Conservation (phyloP, 2,329 filamentous ascomycete species). For the Clarireedia sp. region DNA sequence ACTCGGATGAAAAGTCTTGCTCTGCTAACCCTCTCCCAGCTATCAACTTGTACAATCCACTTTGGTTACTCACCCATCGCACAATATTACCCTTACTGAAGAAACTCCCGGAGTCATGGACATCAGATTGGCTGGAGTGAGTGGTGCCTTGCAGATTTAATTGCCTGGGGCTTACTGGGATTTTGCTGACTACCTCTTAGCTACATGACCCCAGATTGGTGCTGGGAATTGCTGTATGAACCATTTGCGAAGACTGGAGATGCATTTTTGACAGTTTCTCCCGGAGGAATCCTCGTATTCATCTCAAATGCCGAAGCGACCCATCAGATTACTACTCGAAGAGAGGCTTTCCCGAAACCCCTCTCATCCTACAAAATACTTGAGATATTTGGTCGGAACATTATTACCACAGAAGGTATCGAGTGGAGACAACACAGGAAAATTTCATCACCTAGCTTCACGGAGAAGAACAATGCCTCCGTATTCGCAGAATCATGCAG, state of each 20-base stretch:
- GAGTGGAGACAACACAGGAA: slow-evolving; percentile 68
- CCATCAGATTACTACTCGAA: slow-evolving; percentile 54
- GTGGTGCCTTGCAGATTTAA: slow-evolving; percentile 21
- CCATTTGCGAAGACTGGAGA: slow-evolving; percentile 55
- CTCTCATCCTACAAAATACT: slow-evolving; percentile 50
- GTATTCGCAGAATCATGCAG: slow-evolving; percentile 56
- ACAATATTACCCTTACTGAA: slow-evolving; percentile 50
- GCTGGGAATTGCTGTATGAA: slow-evolving; percentile 46
- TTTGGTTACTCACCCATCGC: slow-evolving; percentile 48
- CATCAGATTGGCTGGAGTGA: slow-evolving; percentile 53
- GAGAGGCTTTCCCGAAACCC: slow-evolving; percentile 66
- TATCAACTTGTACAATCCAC: slow-evolving; percentile 39
- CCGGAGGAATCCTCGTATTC: slow-evolving; percentile 43
- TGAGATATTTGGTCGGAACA: slow-evolving; percentile 62
- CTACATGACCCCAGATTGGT: slow-evolving; percentile 51
- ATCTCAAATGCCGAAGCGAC: slow-evolving; percentile 44
- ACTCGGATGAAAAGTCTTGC: neutral
- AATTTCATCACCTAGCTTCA: slow-evolving; percentile 63
- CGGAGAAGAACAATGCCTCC: slow-evolving; percentile 64
- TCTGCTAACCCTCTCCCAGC: slow-evolving; percentile 31
- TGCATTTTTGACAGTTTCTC: slow-evolving; percentile 56
- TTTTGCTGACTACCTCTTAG: slow-evolving; percentile 28
- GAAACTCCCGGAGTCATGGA: slow-evolving; percentile 45
- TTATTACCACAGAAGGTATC: slow-evolving; percentile 61
- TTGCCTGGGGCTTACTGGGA: no score